A percentile compares a stretch with the other conserved stretches of the same genome.
phyloP scores from a whole-genome alignment of 192 early-diverging fungal genomes.

The Oehlia diaphana region DNA sequence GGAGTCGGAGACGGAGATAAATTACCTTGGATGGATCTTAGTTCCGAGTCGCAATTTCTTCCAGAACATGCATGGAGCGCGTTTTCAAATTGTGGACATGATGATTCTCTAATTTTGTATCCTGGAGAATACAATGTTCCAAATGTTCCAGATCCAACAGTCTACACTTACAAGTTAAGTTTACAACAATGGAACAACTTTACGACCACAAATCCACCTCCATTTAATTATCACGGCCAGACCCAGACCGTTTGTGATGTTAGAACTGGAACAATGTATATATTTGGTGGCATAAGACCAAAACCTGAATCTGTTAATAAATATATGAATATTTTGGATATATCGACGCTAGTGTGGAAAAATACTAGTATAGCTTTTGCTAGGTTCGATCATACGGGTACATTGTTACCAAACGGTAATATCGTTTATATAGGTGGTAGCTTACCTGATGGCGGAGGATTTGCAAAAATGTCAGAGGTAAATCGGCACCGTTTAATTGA shows the following conservation, averaged over 20 bases:
- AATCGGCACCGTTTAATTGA: background rate
- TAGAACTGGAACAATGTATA: too few species aligned
- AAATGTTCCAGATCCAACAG: too few species aligned
- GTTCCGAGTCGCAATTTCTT: background rate
- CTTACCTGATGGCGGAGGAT: background rate
- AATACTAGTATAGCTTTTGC: background rate
- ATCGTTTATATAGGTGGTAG: background rate
- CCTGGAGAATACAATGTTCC: too few species aligned
- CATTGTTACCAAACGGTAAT: conserved; percentile 1
- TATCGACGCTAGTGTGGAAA: background rate
- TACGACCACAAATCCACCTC: background rate
- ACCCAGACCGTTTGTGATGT: too few species aligned
- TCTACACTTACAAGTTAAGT: background rate
- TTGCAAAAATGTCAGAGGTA: background rate
- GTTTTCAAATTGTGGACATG: background rate
- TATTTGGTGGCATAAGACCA: background rate
- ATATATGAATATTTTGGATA: background rate
- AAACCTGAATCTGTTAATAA: too few species aligned
- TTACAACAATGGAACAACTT: background rate
- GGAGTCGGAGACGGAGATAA: background rate
- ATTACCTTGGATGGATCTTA: background rate
- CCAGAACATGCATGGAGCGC: conserved; percentile 1
- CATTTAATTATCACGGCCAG: too few species aligned
- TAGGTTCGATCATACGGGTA: background rate
- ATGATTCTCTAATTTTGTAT: background rate